These are phyloP conservation scores for Acrasis kona DNA, from an alignment of 78 protist genomes.

Conservation along the genomic window DNA sequence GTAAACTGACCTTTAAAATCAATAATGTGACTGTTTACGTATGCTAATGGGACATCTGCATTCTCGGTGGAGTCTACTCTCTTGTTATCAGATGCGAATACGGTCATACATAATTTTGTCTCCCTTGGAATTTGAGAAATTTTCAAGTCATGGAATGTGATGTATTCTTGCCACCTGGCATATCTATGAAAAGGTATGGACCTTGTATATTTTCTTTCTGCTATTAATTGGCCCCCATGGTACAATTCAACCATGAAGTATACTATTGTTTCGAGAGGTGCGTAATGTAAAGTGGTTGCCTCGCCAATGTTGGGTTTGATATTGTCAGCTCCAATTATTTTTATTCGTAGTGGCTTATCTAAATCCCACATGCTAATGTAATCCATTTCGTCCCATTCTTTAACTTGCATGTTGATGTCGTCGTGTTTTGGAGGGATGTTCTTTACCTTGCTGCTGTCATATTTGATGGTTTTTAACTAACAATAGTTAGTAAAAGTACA, in stretches of 20 bases:
- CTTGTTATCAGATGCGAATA: not conserved
- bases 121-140: not conserved
- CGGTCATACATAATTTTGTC: not conserved
- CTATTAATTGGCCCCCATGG: not conserved
- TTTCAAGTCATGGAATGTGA: not conserved
- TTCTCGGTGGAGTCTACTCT: not conserved
- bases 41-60: not conserved
- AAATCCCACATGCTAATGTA: not conserved
- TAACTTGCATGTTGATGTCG: not conserved
- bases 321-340: not conserved
- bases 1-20: not conserved
- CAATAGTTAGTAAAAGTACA: not conserved
- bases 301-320: not conserved
- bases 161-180: not conserved
- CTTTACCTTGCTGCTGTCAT: not conserved
- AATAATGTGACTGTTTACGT: conserved; percentile 15
- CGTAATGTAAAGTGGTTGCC: not conserved
- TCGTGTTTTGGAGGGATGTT: conserved; percentile 3
- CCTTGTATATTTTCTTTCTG: not conserved
- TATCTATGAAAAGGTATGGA: not conserved
- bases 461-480: not conserved
- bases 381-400: conserved; percentile 1
- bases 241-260: not conserved
- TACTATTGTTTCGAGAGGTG: not conserved
- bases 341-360: not conserved